Percentiles rank a stretch among this genome's conserved stretches.
Conservation (phyloP, 2,329 filamentous ascomycete species). For the Zymoseptoria passerinii region DNA sequence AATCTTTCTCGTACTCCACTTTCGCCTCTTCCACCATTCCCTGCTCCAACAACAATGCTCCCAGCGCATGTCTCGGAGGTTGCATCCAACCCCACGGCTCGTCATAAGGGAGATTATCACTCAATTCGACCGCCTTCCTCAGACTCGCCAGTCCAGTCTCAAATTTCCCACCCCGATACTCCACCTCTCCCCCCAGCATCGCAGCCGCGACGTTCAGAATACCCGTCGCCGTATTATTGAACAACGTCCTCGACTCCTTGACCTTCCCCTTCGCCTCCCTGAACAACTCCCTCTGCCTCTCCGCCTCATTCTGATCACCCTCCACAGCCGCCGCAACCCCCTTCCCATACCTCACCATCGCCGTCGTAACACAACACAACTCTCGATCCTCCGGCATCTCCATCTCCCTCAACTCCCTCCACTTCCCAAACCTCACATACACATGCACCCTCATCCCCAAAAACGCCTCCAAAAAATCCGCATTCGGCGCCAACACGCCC, state of each 20-base stretch:
- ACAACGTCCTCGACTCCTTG: slow-evolving; percentile 53
- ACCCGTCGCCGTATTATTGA: slow-evolving; percentile 58
- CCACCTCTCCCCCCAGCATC: slow-evolving; percentile 67
- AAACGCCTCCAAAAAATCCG: slow-evolving; percentile 69
- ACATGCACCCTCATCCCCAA: slow-evolving; percentile 60
- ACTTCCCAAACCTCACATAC: slow-evolving; percentile 63
- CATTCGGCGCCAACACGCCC: slow-evolving; percentile 61
- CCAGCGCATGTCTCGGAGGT: slow-evolving; percentile 60
- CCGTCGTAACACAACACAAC: slow-evolving; percentile 62
- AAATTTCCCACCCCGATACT: slow-evolving; percentile 58
- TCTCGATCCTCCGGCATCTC: slow-evolving; percentile 48
- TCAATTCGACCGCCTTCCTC: slow-evolving; percentile 47
- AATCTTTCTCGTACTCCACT: slow-evolving; percentile 32
- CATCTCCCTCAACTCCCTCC: slow-evolving; percentile 56
- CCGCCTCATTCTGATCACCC: slow-evolving; percentile 48
- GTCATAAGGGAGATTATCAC: slow-evolving; percentile 57
- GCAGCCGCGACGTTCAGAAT: slow-evolving; percentile 52
- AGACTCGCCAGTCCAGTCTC: slow-evolving; percentile 43
- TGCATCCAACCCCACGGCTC: slow-evolving; percentile 78
- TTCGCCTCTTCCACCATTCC: slow-evolving; percentile 35
- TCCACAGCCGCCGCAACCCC: slow-evolving; percentile 58
- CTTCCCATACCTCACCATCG: slow-evolving; percentile 60
- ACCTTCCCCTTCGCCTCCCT: slow-evolving; percentile 44
- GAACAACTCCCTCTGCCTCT: slow-evolving; percentile 46
- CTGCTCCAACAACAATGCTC: slow-evolving; percentile 59